Evolutionary conservation across 2,329 filamentous ascomycete genomes (phyloP), one percentile per base, ranked within the genome.

Genomic region (Metarhizium sp.): DNA sequence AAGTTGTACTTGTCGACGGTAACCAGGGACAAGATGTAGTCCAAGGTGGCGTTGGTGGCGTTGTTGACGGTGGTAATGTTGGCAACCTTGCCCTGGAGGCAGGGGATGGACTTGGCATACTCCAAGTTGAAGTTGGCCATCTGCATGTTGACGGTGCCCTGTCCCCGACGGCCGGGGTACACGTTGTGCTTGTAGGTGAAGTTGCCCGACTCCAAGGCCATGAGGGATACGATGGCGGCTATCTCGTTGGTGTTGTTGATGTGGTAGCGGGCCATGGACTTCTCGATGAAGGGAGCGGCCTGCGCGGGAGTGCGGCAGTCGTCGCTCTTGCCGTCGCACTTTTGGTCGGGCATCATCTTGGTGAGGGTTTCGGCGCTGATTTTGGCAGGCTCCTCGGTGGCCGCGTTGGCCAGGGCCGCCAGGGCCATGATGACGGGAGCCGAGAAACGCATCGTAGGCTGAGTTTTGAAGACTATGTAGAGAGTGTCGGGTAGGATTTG

Each of bases 181-280:
- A 83, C 74, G 71, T 91, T 90, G 68, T 76, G 78, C 70, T 86
- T 88, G 78, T 81, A 92, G 63, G 80, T 77, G 72, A 92, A 88
- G 59, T 85, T 77, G 25, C 56, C 82, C 2, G 81, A 83, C 73
- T 95, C 90, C 65, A 84, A 85, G 11, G 85, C 81, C 73, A 89
- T 86, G 64, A 90, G 75, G 13, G 84, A 76, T 47, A 94, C 65
- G 16, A 92, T 69, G 25, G 85, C 88, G 6, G 88, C 88, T 65
- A 87, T 84, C 62, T 87, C 81, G 25, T 76, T 78, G 25, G 72
- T 70, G 38, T 68, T 67, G 50, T 71, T 75, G 61, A 91, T 73
- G 3, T 67, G 60, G 74, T 89, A 86, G 11, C 75, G 69, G 18
- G 64, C 55, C 68, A 91, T 84, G 40, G 81, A 78, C 6, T 71